Conservation (phyloP, 129 eudicot genomes). For the Helichrysum umbraculigerum region DNA sequence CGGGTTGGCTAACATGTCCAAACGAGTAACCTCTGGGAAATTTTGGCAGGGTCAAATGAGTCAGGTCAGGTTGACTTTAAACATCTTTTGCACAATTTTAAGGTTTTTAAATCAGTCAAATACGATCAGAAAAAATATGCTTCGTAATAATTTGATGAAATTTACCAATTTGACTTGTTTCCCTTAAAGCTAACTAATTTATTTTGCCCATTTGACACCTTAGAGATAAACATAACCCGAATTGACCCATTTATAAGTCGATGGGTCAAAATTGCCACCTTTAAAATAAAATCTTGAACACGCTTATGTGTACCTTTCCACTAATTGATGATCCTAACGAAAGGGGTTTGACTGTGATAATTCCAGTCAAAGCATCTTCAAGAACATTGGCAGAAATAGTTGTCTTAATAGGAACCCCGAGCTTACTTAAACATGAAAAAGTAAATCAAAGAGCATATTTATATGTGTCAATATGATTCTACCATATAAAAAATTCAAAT, state of each 20-base stretch:
- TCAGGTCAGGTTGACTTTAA: not conserved
- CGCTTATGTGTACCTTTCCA: constrained; percentile 65
- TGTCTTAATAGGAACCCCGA: constrained; percentile 99
- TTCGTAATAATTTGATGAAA: too few species aligned
- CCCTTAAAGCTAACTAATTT: not conserved
- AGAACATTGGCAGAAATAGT: constrained; percentile 95
- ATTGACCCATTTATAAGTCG: constrained; percentile 10
- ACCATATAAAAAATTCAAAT: not conserved
- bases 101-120: not conserved
- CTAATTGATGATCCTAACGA: constrained; percentile 85
- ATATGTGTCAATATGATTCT: constrained; percentile 14
- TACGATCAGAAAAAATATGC: not conserved
- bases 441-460: constrained; percentile 11
- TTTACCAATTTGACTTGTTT: not conserved
- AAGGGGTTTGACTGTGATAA: constrained; percentile 78
- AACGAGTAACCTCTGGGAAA: not conserved
- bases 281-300: constrained; percentile 14
- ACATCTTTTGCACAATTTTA: not conserved
- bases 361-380: constrained; percentile 91
- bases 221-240: not conserved
- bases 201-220: not conserved
- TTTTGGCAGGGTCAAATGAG: not conserved
- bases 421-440: constrained; percentile 58
- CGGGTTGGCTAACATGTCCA: not conserved
- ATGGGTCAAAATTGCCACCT: constrained; percentile 18